Evolutionary conservation across 2,329 filamentous ascomycete species (phyloP).

Genomic region (Cladosporium cucumerinum): DNA sequence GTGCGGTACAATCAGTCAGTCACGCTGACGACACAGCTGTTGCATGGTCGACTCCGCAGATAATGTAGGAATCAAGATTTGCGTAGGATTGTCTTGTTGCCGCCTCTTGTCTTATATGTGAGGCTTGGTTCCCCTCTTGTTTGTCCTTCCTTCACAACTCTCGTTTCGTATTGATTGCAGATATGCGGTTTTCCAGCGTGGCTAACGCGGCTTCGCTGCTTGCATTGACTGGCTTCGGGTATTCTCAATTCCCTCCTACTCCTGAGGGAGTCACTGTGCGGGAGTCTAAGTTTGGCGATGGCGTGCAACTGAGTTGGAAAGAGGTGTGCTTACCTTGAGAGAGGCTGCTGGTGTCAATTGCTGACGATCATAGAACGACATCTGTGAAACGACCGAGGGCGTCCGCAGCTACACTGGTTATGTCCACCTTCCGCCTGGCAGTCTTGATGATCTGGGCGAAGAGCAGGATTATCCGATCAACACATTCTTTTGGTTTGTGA

Average conservation of each 20-base stretch:
- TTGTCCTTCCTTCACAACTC: neutral
- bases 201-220: slow-evolving; percentile 2
- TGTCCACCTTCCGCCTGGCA: slow-evolving; percentile 30
- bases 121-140: neutral
- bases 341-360: too few relatives aligned
- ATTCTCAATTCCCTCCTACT: slow-evolving; percentile 38
- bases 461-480: slow-evolving; percentile 28
- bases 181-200: neutral
- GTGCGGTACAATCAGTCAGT: neutral
- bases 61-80: neutral
- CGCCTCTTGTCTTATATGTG: neutral
- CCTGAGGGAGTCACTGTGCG: slow-evolving; percentile 42
- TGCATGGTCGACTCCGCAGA: neutral
- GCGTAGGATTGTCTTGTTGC: neutral
- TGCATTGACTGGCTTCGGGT: neutral
- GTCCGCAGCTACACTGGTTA: slow-evolving; percentile 43
- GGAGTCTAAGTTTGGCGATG: slow-evolving; percentile 42
- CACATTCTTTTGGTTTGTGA: slow-evolving; percentile 55
- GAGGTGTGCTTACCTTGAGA: slow-evolving; percentile 33
- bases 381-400: slow-evolving; percentile 50
- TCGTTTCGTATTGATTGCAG: neutral
- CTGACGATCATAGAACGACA: slow-evolving; percentile 19
- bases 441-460: slow-evolving; percentile 24
- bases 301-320: slow-evolving; percentile 46
- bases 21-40: neutral